Evolutionary conservation across 139 green algal species (phyloP), one percentile per base, ranked within the genome.

Genomic region (Chlorella ohadii): DNA sequence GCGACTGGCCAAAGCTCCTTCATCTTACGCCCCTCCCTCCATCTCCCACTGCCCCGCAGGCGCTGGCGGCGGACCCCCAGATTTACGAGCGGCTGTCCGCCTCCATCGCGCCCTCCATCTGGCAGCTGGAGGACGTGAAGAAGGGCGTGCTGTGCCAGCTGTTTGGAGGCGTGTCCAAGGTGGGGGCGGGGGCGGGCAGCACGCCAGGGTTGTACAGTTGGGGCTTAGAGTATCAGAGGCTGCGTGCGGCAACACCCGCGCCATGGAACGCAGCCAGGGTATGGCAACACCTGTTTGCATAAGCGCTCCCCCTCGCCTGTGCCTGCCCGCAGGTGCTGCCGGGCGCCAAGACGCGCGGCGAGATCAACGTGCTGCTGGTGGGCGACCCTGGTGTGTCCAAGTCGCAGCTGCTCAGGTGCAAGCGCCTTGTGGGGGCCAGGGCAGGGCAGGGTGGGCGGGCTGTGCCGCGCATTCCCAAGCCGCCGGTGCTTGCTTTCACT

Each of bases 61-160:
- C 77, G 12, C 81, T 98, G 81, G 89, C 90, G 1, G 51, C 78
- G 9, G 88, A 96, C 59, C 94, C 94, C 9, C 85, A 95, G 65
- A 93, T 99, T 71, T 98, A 98, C 85, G 89, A 97, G 44, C 94
- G 92, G 55, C 92, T 99, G 71, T 86, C 94, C 6, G 89, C 87
- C 44, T 96, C 90, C 31, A 71, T 99, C 4, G 97, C 97, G 47
- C 97, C 97, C 56, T 97, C 93, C 81, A 98, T 99, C 80, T 99
- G 94, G 91, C 96, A 98, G 90, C 94, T 99, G 90, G 97, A 99
- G 51, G 96, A 99, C 84, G 92, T 99, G 77, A 99, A 99, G 91
- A 96, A 96, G 81, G 95, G 92, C 44, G 77, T 97, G 66, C 85
- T 97, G 39, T 93, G 88, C 71, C 93, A 95, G 90, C 89, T 98